Evolutionary conservation across 2,329 filamentous ascomycete genomes (phyloP).

Genomic region (Ustulina deusta): DNA sequence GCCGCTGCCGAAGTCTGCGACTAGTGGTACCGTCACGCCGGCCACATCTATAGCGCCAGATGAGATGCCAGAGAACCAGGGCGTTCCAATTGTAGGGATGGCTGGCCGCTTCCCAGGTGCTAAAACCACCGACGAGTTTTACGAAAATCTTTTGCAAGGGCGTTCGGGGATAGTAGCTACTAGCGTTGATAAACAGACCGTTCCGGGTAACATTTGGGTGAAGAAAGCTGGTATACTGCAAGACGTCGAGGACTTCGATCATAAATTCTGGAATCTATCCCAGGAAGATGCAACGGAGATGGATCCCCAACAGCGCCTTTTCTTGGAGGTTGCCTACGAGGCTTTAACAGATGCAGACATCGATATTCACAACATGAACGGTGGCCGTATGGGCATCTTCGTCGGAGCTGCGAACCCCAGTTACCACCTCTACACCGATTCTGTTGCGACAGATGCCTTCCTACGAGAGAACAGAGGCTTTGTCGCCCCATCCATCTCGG

Average conservation of each 20-base stretch:
- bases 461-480: not conserved
- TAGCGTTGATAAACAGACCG: not conserved
- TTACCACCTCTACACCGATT: conserved; percentile 11
- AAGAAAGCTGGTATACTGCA: conserved; percentile 6
- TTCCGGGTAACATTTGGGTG: conserved; percentile 12
- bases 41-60: too few species aligned
- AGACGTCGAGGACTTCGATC: conserved; percentile 9
- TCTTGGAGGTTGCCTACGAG: conserved; percentile 17
- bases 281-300: conserved; percentile 10
- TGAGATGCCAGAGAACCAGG: too few species aligned
- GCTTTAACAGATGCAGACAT: conserved; percentile 13
- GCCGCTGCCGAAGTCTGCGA: too few species aligned
- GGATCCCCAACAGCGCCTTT: conserved; percentile 14
- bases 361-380: conserved; percentile 2
- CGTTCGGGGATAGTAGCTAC: not conserved
- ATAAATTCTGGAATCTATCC: conserved; percentile 11
- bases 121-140: conserved; percentile 8
- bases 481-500: conserved; percentile 3
- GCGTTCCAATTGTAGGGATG: conserved; percentile 9
- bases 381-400: conserved; percentile 4
- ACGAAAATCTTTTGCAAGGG: conserved; percentile 5
- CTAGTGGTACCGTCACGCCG: too few species aligned
- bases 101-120: conserved; percentile 10
- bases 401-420: not conserved
- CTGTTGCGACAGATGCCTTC: conserved; percentile 2